These are phyloP conservation scores for Cerrena zonata DNA, from an alignment of 1,284 basidiomycete species.

Conservation along the genomic window DNA sequence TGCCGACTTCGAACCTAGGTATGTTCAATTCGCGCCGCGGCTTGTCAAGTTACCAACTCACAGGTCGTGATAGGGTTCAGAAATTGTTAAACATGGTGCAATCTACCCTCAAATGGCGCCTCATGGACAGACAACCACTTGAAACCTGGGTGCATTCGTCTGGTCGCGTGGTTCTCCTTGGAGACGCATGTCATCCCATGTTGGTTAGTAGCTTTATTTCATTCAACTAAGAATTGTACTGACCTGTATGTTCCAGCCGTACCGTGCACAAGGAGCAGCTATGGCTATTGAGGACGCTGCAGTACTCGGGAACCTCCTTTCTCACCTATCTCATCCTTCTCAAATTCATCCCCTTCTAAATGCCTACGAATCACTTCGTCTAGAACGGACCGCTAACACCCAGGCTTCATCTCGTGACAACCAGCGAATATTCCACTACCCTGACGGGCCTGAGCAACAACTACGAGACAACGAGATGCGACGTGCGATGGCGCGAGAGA, in stretches of 20 bases:
- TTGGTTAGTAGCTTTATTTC: constrained; percentile 36
- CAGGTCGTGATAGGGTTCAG: constrained; percentile 25
- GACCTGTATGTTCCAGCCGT: constrained; percentile 38
- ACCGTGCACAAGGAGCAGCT: constrained; percentile 62
- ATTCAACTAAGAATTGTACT: background rate
- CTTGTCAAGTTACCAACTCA: background rate
- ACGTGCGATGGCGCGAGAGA: constrained; percentile 37
- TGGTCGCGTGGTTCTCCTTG: constrained; percentile 35
- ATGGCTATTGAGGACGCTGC: constrained; percentile 68
- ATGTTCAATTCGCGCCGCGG: constrained; percentile 10
- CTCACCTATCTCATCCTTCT: constrained; percentile 34
- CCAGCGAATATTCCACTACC: constrained; percentile 48
- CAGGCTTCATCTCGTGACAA: constrained; percentile 46
- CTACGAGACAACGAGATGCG: constrained; percentile 47
- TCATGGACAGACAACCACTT: constrained; percentile 39
- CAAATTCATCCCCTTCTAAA: constrained; percentile 44
- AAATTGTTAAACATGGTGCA: constrained; percentile 36
- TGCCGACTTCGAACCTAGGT: constrained; percentile 41
- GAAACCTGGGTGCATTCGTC: constrained; percentile 36
- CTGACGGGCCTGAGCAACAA: constrained; percentile 49
- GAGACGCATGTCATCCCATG: constrained; percentile 56
- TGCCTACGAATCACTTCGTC: constrained; percentile 49
- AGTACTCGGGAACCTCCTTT: constrained; percentile 55
- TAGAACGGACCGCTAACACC: constrained; percentile 39
- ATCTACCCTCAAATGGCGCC: constrained; percentile 40